Evolutionary conservation across 352 stramenopile species (phyloP), one percentile per base, ranked within the genome.

Genomic region (Globisporangium paroecandrum): DNA sequence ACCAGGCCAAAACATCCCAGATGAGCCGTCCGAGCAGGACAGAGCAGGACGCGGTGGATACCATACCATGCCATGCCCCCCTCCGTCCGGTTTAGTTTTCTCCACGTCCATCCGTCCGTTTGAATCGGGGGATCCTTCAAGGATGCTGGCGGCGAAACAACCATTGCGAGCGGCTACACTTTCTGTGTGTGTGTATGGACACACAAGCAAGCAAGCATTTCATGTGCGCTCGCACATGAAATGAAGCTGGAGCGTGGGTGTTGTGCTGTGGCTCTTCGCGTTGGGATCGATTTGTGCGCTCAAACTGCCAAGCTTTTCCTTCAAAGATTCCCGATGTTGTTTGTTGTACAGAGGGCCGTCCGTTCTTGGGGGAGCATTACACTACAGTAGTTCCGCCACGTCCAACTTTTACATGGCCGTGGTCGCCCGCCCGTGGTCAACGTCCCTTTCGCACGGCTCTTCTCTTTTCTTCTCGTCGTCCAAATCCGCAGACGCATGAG

Each of bases 381-480:
- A 32, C 29, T 32, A 32, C 29, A 32, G 29, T 32, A 10, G 51
- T 29, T 56, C n/a, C 22, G 9, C 24, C 49, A n/a, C 25, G 53
- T 58, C 53, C 25, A 58, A 58, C 53, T 58, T 58, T 38, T 58
- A 58, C 53, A 38, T 58, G 12, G 41, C 13, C 24, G 13, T 1
- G 25, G 24, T 58, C 1, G 49, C n/a, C 8, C 49, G 47, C n/a
- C 20, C 41, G 41, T 47, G 49, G 24, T 56, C 49, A 27, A 32
- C 49, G 32, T 56, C 49, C 49, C 49, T 20, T 47, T 47, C 41
- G 41, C 12, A 4, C 4, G 41, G 4, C 15, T 47, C 5, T n/a
- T 47, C 13, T 32, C 34, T 15, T 41, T 9, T 13, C 34, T 41
- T 13, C 32, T 38, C 32, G 32, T 10, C 32, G 8, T 38, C 32